phyloP scores from a whole-genome alignment of 306 rosid genomes.

The Trifolium repens region DNA sequence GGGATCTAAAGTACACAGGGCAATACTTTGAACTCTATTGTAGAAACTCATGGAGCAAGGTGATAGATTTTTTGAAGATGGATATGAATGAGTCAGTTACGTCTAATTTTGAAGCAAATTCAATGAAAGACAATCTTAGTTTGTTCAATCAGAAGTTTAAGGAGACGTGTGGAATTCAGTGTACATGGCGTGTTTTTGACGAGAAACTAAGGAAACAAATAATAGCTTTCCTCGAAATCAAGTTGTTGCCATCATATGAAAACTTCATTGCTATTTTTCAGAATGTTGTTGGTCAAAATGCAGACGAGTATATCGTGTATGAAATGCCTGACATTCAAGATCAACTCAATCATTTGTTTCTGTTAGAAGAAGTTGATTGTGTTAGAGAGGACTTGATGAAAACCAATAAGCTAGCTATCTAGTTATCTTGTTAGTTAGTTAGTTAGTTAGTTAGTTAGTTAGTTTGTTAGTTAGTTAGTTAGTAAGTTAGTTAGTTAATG shows the following conservation, averaged over 20 bases:
- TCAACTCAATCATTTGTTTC: constrained; percentile 55
- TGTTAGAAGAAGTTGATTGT: not conserved
- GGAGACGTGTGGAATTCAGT: not conserved
- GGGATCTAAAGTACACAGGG: constrained; percentile 54
- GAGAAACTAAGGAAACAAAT: constrained; percentile 60
- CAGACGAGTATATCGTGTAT: constrained; percentile 52
- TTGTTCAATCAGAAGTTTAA: not conserved
- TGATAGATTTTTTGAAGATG: constrained; percentile 51
- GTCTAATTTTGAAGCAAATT: constrained; percentile 39
- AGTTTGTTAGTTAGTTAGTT: too few species aligned
- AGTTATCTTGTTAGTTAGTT: too few species aligned
- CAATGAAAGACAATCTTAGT: constrained; percentile 27
- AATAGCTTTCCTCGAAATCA: constrained; percentile 48
- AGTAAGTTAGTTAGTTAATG: too few species aligned
- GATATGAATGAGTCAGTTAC: constrained; percentile 53
- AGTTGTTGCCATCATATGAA: constrained; percentile 62
- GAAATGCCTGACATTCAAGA: constrained; percentile 51
- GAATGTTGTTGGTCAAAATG: constrained; percentile 53
- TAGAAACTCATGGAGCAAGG: constrained; percentile 65
- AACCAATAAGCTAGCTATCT: too few species aligned
- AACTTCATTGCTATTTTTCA: constrained; percentile 56
- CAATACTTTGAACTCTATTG: constrained; percentile 53
- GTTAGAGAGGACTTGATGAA: not conserved
- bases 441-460: too few species aligned
- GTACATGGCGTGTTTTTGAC: constrained; percentile 41